Conservation (phyloP, 2,329 filamentous ascomycete genomes). For the Penicillium sp. region DNA sequence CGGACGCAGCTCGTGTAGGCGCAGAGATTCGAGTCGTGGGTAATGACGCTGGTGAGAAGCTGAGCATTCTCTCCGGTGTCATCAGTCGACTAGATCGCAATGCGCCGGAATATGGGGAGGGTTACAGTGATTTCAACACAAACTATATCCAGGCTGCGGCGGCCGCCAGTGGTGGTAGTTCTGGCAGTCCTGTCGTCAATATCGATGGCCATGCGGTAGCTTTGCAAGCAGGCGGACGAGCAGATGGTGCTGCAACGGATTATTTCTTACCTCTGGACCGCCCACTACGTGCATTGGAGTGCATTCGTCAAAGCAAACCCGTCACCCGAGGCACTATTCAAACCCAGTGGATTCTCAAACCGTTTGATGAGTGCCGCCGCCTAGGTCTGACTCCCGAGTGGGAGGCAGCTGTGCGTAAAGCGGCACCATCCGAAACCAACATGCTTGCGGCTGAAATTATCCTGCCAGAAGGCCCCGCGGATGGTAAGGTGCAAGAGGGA, state of each 20-base stretch:
- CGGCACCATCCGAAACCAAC: slow-evolving; percentile 90
- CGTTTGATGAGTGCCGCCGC: slow-evolving; percentile 94
- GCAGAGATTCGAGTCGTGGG: slow-evolving; percentile 95
- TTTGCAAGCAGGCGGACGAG: slow-evolving; percentile 88
- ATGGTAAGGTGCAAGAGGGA: slow-evolving; percentile 87
- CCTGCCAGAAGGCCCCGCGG: slow-evolving; percentile 84
- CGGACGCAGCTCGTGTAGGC: slow-evolving; percentile 84
- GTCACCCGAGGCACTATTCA: slow-evolving; percentile 96
- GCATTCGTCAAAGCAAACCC: slow-evolving; percentile 74
- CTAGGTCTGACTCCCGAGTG: slow-evolving; percentile 82
- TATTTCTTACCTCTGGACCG: slow-evolving; percentile 96
- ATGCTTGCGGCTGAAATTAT: slow-evolving; percentile 97
- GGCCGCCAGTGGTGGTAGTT: slow-evolving; percentile 93
- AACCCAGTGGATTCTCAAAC: slow-evolving; percentile 94
- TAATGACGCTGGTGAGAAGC: slow-evolving; percentile 97
- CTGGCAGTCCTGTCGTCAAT: slow-evolving; percentile 97
- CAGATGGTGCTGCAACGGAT: slow-evolving; percentile 93
- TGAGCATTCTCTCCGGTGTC: slow-evolving; percentile 95
- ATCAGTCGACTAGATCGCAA: slow-evolving; percentile 96
- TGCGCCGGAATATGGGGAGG: slow-evolving; percentile 95
- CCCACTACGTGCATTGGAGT: slow-evolving; percentile 82
- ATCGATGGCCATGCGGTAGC: slow-evolving; percentile 91
- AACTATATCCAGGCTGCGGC: slow-evolving; percentile 98
- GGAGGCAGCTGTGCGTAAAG: slow-evolving; percentile 81
- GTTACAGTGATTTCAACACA: slow-evolving; percentile 95